These are phyloP conservation scores for Phytophthora gonapodyides DNA, from an alignment of 352 stramenopile species.

Conservation along the genomic window DNA sequence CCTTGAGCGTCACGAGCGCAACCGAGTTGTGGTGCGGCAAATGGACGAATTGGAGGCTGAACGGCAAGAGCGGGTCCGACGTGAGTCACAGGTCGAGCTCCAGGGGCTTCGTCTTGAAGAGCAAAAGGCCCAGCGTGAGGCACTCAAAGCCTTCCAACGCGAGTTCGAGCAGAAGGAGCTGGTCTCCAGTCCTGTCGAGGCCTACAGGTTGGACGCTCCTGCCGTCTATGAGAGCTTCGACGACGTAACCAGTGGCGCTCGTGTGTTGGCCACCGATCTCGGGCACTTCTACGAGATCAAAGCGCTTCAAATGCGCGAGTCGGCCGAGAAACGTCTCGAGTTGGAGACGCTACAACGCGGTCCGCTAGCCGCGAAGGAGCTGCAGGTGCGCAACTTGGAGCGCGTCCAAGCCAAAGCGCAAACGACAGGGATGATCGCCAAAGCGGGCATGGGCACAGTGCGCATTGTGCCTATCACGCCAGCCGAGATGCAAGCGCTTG, in stretches of 20 bases:
- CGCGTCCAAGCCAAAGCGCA: conserved; percentile 67
- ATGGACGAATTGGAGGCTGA: conserved; percentile 58
- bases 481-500: conserved; percentile 48
- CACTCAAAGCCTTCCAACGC: conserved; percentile 57
- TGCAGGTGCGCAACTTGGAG: conserved; percentile 60
- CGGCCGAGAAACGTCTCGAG: conserved; percentile 36
- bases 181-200: conserved; percentile 61
- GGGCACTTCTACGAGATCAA: conserved; percentile 68
- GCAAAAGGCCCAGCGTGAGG: conserved; percentile 59
- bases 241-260: conserved; percentile 37
- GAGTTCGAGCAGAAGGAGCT: conserved; percentile 74
- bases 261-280: conserved; percentile 51
- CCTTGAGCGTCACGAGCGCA: conserved; percentile 38
- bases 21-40: conserved; percentile 43
- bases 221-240: conserved; percentile 47
- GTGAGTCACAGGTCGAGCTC: conserved; percentile 47
- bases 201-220: conserved; percentile 54
- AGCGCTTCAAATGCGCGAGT: conserved; percentile 51
- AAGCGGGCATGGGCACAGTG: conserved; percentile 68
- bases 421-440: conserved; percentile 71
- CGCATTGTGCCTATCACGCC: conserved; percentile 63
- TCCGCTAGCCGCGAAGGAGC: conserved; percentile 40
- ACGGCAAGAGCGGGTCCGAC: conserved; percentile 49
- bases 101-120: conserved; percentile 49
- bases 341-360: conserved; percentile 36